Percentiles rank a stretch among this genome's conserved stretches.
phyloP scores from a whole-genome alignment of 805 yeast species.

The Metschnikowia peoriensis region DNA sequence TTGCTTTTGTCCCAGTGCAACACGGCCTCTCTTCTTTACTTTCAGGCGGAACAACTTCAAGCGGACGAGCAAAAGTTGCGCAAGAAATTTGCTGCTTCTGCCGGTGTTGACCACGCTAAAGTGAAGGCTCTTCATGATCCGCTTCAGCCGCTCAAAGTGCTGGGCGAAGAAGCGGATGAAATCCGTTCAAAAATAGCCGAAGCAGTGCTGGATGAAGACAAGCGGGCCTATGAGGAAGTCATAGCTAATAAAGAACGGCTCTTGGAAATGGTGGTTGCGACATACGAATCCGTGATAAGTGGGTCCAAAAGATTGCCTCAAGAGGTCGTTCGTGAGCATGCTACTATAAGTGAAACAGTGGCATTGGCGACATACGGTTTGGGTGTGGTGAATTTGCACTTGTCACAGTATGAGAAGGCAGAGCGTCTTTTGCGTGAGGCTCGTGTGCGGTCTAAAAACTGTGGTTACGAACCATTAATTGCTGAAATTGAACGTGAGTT shows the following conservation, averaged over 20 bases:
- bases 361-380: slow-evolving; percentile 83
- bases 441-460: slow-evolving; percentile 62
- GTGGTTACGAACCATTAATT: slow-evolving; percentile 62
- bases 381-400: slow-evolving; percentile 74
- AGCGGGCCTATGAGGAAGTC: slow-evolving; percentile 19
- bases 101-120: slow-evolving; percentile 25
- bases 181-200: slow-evolving; percentile 12
- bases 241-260: slow-evolving; percentile 24
- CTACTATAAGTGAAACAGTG: slow-evolving; percentile 55
- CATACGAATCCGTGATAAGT: slow-evolving; percentile 36
- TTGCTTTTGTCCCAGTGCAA: slow-evolving; percentile 65
- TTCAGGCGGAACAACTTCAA: slow-evolving; percentile 65
- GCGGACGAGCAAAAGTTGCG: slow-evolving; percentile 38
- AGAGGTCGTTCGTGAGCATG: slow-evolving; percentile 21
- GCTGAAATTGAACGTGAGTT: slow-evolving; percentile 67
- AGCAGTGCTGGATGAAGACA: slow-evolving; percentile 28
- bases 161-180: slow-evolving; percentile 11
- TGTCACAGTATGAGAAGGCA: slow-evolving; percentile 55
- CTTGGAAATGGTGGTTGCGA: slow-evolving; percentile 29
- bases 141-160: slow-evolving; percentile 14
- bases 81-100: slow-evolving; percentile 22
- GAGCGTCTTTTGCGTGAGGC: slow-evolving; percentile 65
- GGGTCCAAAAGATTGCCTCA: slow-evolving; percentile 32
- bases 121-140: slow-evolving; percentile 19
- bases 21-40: slow-evolving; percentile 64